Evolutionary conservation across 345 rosid species (phyloP), one percentile per base, ranked within the genome.

Genomic region (Populus simonii): DNA sequence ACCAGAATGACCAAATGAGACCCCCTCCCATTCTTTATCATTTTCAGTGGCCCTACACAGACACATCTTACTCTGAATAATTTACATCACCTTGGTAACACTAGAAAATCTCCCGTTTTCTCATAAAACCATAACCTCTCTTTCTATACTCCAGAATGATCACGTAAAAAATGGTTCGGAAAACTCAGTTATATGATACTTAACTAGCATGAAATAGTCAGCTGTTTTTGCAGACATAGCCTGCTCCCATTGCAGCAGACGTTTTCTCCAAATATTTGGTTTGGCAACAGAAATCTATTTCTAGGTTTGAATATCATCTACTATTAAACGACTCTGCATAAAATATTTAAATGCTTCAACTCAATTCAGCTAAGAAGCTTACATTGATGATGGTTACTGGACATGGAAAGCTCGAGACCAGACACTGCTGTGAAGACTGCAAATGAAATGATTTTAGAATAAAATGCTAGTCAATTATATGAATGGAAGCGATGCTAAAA

Each of bases 391-490:
- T 92, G 98, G 79, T 86, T 93, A 85, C 90, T 90, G 39, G 95
- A 90, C 94, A 95, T 95, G 78, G 91, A 92, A 62, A 95, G 80
- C 89, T 95, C 98, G 13, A 95, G 97, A 74, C 99, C 98, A 71
- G 99, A 95, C 61, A 95, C 99, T 13, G 98, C 99, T 77, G 98
- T 90, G 87, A 95, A 93, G 76, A 95, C 99, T 95, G 75, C 80
- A 83, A 5, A 39, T 57, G 35, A 74, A 55, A 70, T 2, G 20
- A 38, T 39, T 12, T 66, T n/a, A 51, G 18, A 69, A 25, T 2
- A 45, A 61, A 7, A 31, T 31, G 66, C 38, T 1, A 29, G 65
- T 66, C 74, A 79, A 8, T 66, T 2, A 6, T 41, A 41, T 41
- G 45, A 72, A 27, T 3, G 29, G 10, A 20, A 74, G 68, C 31